Base-by-base conservation (phyloP, 495 filamentous ascomycete species). In the Aspergillus olivimuriae region DNA sequence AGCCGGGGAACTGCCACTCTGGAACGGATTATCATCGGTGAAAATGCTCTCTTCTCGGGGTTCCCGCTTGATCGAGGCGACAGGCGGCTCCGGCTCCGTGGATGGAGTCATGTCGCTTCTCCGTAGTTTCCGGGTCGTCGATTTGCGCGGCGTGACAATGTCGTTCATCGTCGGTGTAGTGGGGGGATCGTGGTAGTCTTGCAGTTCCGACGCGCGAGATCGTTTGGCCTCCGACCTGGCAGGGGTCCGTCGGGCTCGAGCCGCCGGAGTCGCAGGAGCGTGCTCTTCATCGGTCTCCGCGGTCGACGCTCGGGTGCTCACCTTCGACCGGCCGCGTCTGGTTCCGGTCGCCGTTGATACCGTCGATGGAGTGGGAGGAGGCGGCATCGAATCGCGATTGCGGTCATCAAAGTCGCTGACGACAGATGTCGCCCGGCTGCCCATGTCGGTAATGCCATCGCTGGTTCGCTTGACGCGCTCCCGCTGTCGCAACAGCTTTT, bases 21-120 rank as follows among this genome's bases (percentile, higher is more conserved):
- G 92, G 54, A 98, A 98, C 1, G 92, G 91, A 55, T 98, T 98
- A 36, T 97, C 89, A 53, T 77, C 70, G 23, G 82, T 84, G 63
- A 97, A 95, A 46, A 85, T 75, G 53, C 72, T 78, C 16, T 76
- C 74, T 10, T 66, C 61, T 16, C 45, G 57, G 11, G 57, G 51
- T 44, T 70, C 57, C 22, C 48, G 57, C 58, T 65, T 76, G 33
- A 67, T 45, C 23, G 52, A 50, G 15, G 58, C 53, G 33, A 66
- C 53, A n/a, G 48, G 46, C n/a, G 58, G 49, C 16, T 70, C 65
- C 9, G 59, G 38, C 48, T 69, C 69, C 5, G 65, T 68, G 0
- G 65, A 60, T 12, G 78, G 70, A 2, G 66, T 68, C 2, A 74
- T 70, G 30, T 83, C 83, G 38, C 77, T 78, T 28, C 65, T 75